Percentiles rank a stretch among this genome's conserved stretches.
Evolutionary conservation across 106 monocot species (phyloP).

Genomic region (Dendrobium chrysotoxum): DNA sequence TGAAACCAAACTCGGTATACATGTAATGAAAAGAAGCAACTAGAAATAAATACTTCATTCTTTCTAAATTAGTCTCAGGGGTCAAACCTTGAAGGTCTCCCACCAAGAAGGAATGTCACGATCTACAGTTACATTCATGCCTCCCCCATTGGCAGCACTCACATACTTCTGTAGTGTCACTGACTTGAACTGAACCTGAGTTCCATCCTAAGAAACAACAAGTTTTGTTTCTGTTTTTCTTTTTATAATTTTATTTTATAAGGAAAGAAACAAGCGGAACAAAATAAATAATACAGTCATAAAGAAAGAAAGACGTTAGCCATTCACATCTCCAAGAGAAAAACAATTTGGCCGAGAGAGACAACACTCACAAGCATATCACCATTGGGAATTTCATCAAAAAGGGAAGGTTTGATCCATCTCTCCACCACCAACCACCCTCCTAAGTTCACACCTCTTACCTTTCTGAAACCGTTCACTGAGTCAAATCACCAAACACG

Average conservation of each 20-base stretch:
- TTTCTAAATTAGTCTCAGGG: background rate
- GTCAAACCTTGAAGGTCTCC: constrained; percentile 78
- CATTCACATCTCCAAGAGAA: background rate
- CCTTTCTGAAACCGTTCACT: constrained; percentile 58
- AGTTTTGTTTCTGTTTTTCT: background rate
- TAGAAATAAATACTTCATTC: background rate
- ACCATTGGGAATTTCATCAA: constrained; percentile 82
- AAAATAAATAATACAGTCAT: background rate
- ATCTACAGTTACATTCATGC: constrained; percentile 58
- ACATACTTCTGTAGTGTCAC: constrained; percentile 51
- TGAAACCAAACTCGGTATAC: background rate
- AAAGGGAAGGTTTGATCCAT: constrained; percentile 82
- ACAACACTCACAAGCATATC: constrained; percentile 67
- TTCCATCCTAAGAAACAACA: constrained; percentile 56
- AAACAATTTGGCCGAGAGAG: background rate
- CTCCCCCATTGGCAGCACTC: constrained; percentile 56
- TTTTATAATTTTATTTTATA: too few relatives aligned
- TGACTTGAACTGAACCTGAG: constrained; percentile 70
- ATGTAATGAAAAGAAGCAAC: background rate
- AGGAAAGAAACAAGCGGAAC: too few relatives aligned
- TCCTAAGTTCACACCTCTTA: constrained; percentile 79
- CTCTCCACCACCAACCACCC: constrained; percentile 82
- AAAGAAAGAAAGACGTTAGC: background rate
- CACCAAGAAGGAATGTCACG: constrained; percentile 50
- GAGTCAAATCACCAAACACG: constrained; percentile 13